Conservation (phyloP, 345 rosid species). For the Rhodamnia argentea region DNA sequence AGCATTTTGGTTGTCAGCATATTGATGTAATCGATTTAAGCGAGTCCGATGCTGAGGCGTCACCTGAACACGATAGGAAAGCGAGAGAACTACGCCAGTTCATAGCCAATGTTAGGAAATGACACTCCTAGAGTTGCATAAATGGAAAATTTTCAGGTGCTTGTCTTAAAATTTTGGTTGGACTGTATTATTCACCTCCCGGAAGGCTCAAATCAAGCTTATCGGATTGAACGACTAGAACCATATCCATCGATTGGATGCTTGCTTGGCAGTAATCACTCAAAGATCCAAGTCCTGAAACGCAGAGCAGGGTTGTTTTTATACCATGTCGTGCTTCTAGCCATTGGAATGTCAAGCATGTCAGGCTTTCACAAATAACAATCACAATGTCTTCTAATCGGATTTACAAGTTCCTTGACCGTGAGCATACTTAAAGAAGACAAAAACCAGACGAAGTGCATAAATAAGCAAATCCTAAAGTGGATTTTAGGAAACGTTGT, state of each 20-base stretch:
- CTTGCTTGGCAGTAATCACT: not conserved
- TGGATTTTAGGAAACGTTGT: not conserved
- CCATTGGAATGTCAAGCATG: not conserved
- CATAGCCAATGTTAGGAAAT: conserved; percentile 41
- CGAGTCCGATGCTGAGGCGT: conserved; percentile 57
- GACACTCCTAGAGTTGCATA: conserved; percentile 15
- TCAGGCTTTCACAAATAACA: not conserved
- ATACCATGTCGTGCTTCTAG: not conserved
- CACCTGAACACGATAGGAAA: conserved; percentile 51
- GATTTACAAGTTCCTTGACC: not conserved
- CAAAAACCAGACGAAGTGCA: not conserved
- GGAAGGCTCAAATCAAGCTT: not conserved
- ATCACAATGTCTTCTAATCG: not conserved
- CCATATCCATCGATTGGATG: not conserved
- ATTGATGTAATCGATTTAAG: conserved; percentile 45
- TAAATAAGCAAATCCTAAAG: not conserved
- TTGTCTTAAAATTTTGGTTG: not conserved
- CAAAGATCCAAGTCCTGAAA: not conserved
- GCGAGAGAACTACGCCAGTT: conserved; percentile 59
- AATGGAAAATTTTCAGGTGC: not conserved
- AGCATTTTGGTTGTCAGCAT: conserved; percentile 10
- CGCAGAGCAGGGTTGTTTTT: not conserved
- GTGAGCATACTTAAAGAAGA: not conserved
- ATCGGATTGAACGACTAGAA: not conserved
- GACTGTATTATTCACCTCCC: not conserved